Evolutionary conservation across 1,284 basidiomycete genomes (phyloP), one percentile per base, ranked within the genome.

Genomic region (Rhizoctonia solani): DNA sequence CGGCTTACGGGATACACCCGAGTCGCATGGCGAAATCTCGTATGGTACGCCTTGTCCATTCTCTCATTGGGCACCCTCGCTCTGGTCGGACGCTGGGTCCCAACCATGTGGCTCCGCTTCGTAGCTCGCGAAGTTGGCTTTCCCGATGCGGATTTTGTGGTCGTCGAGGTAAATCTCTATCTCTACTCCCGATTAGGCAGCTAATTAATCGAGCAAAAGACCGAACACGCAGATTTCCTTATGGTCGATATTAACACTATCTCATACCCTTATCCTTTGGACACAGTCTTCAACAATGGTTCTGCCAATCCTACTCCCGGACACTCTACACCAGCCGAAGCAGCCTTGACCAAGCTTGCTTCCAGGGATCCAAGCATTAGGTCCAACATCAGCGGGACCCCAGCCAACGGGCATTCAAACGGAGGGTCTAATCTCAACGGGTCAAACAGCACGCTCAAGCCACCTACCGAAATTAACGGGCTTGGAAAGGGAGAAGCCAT

Each of bases 41-140:
- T 89, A 3, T 99, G 95, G 94, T 82, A 85, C 72, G 63, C 83
- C 21, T 84, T 84, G 5, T 94, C 90, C 73, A 73, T 92, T 6
- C 67, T 91, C 14, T 86, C 89, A 0, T 78, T 91, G 9, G 97
- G 97, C 2, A 77, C 87, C 6, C 79, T 98, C 34, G 89, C 86
- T 8, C 83, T 99, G 14, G 77, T 97, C 3, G 94, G 94, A 1
- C 87, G 95, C 73, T 99, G 97, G 97, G 87, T 97, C 72, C 96
- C 97, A 54, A 85, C 82, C 3, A 73, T 95, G 44, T 97, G 95
- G 92, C 84, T 99, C 58, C 85, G 85, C 39, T 95, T 88, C 83
- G 89, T 93, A n/a, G 87, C 93, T 1, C 82, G 81, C 63, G 92
- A 96, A 76, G 89, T 85, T 63, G 87, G 90, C 3, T 99, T 99